Conservation (phyloP, 768 basidiomycete genomes). For the Tephrocybe rancida region DNA sequence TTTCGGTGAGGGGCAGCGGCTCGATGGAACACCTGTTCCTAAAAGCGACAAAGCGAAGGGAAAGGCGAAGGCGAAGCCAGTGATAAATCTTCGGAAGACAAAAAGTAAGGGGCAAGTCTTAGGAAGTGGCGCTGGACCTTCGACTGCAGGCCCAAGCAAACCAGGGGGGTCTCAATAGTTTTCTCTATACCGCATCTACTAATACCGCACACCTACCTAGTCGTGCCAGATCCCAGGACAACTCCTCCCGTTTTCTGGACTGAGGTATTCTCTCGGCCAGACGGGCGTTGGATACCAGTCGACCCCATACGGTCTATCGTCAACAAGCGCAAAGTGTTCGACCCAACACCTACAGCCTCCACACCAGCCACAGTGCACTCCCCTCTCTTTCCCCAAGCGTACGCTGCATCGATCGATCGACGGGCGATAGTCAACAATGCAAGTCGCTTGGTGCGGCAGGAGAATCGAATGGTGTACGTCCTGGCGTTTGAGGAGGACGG, state of each 20-base stretch:
- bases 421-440: constrained; percentile 27
- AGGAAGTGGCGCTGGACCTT: constrained; percentile 28
- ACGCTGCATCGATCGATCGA: constrained; percentile 17
- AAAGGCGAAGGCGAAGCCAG: constrained; percentile 56
- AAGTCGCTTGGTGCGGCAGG: constrained; percentile 27
- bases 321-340: constrained; percentile 80
- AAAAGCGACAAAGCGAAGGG: constrained; percentile 55
- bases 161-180: constrained; percentile 19
- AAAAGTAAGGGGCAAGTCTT: constrained; percentile 52
- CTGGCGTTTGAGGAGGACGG: constrained; percentile 95
- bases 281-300: constrained; percentile 89
- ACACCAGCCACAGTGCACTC: constrained; percentile 15
- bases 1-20: constrained; percentile 40
- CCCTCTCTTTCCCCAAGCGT: constrained; percentile 21
- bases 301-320: constrained; percentile 84
- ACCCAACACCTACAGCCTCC: constrained; percentile 51
- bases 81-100: constrained; percentile 59
- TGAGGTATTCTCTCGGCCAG: constrained; percentile 93
- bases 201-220: constrained; percentile 16
- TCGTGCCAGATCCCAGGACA: constrained; percentile 52
- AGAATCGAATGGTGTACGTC: constrained; percentile 93
- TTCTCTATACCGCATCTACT: background rate
- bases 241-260: constrained; percentile 95
- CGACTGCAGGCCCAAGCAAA: constrained; percentile 18
- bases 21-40: constrained; percentile 37